phyloP scores from a whole-genome alignment of 352 stramenopile genomes.

The Phytophthora tubulina region DNA sequence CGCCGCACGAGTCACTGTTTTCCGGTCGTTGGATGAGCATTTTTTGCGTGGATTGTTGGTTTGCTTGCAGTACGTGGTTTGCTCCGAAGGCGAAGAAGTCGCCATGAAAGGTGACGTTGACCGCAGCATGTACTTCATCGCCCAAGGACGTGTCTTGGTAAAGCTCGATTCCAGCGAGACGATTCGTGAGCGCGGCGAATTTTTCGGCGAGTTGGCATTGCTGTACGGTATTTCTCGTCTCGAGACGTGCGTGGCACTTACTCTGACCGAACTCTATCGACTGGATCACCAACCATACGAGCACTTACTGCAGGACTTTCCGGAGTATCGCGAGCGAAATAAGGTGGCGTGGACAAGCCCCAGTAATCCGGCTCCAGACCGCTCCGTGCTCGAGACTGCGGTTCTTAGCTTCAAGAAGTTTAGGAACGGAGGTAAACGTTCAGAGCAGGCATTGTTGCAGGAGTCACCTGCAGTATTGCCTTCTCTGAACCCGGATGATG shows the following conservation, averaged over 20 bases:
- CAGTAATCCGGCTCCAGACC: slow-evolving; percentile 25
- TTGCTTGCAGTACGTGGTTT: slow-evolving; percentile 75
- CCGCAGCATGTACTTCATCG: slow-evolving; percentile 87
- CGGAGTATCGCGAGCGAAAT: slow-evolving; percentile 60
- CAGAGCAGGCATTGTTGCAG: neutral
- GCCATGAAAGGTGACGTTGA: slow-evolving; percentile 79
- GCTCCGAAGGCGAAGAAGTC: slow-evolving; percentile 75
- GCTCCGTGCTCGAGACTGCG: slow-evolving; percentile 23
- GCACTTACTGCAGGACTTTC: slow-evolving; percentile 70
- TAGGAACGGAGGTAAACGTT: no score
- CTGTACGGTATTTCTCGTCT: slow-evolving; percentile 69
- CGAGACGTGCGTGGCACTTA: slow-evolving; percentile 74
- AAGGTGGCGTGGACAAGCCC: slow-evolving; percentile 65
- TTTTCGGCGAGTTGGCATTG: slow-evolving; percentile 70
- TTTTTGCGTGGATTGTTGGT: slow-evolving; percentile 76
- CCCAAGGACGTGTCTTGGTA: slow-evolving; percentile 67
- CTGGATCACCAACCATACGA: slow-evolving; percentile 74
- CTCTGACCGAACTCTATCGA: slow-evolving; percentile 72
- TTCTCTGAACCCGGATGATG: slow-evolving; percentile 7
- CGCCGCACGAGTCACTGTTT: slow-evolving; percentile 58
- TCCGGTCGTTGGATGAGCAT: slow-evolving; percentile 65
- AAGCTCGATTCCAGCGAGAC: slow-evolving; percentile 62
- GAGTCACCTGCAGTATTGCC: slow-evolving; percentile 21
- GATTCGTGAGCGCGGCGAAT: slow-evolving; percentile 68
- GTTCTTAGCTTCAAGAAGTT: slow-evolving; percentile 18